Evolutionary conservation across 2,329 filamentous ascomycete species (phyloP).

Genomic region (Clonostachys chloroleuca): DNA sequence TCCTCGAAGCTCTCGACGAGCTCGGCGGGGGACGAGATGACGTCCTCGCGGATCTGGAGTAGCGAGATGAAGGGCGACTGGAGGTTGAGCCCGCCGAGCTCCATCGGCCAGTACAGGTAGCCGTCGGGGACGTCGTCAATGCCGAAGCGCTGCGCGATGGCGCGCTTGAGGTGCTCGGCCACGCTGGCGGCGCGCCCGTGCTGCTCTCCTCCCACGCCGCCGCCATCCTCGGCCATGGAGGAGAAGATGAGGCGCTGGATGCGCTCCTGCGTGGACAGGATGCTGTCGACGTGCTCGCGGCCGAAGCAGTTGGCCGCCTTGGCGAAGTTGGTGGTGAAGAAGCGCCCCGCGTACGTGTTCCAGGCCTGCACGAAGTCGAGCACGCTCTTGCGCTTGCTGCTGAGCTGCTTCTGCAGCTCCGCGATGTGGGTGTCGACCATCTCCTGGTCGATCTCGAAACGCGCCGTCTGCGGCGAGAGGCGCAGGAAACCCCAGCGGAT

Average conservation of each 20-base stretch:
- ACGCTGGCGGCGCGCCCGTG: constrained; percentile 29
- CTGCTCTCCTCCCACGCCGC: constrained; percentile 1
- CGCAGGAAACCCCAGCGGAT: constrained; percentile 53
- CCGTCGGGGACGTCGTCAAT: constrained; percentile 35
- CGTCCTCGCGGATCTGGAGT: constrained; percentile 28
- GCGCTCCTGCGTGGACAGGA: constrained; percentile 42
- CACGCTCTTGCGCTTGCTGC: constrained; percentile 42
- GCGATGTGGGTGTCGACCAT: constrained; percentile 55
- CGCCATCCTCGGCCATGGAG: constrained; percentile 13
- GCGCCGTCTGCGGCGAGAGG: constrained; percentile 44
- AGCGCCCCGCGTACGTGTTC: constrained; percentile 47
- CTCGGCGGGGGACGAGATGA: constrained; percentile 17
- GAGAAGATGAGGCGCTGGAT: constrained; percentile 44
- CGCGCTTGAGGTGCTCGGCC: constrained; percentile 48
- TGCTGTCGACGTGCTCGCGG: constrained; percentile 43
- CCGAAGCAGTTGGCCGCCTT: constrained; percentile 47
- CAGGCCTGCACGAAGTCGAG: constrained; percentile 41
- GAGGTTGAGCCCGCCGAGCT: constrained; percentile 40
- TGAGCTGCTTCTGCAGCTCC: constrained; percentile 54
- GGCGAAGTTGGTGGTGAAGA: constrained; percentile 50
- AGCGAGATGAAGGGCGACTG: constrained; percentile 37
- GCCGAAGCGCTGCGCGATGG: constrained; percentile 46
- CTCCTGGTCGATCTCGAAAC: constrained; percentile 54
- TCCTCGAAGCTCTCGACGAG: constrained; percentile 23
- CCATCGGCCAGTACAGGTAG: constrained; percentile 39